Conservation (phyloP, 208 protist genomes). For the Leishmania major region DNA sequence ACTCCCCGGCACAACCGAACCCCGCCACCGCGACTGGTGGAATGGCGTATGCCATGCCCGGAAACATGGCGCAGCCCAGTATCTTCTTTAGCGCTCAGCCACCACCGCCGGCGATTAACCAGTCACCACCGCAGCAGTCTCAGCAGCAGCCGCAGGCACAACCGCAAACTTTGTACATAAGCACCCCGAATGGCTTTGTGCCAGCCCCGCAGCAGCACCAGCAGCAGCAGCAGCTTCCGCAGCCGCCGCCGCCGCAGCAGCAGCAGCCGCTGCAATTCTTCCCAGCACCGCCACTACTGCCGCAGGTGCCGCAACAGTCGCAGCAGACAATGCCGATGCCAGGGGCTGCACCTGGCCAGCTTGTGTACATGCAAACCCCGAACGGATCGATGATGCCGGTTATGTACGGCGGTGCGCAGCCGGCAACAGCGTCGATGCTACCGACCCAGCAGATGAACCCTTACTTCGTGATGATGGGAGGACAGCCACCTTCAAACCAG, state of each 20-base stretch:
- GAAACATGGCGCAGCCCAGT: not conserved
- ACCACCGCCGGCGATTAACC: not conserved
- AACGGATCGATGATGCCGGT: constrained; percentile 27
- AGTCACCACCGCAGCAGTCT: not conserved
- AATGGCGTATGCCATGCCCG: constrained; percentile 13
- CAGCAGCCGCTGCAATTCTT: not conserved
- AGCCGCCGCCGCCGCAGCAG: not conserved
- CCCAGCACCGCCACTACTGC: not conserved
- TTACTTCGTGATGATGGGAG: constrained; percentile 23
- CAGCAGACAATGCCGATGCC: not conserved
- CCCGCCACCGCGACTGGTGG: not conserved
- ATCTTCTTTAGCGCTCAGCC: not conserved
- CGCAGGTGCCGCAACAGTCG: not conserved
- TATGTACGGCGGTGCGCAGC: constrained; percentile 13
- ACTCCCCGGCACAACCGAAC: not conserved
- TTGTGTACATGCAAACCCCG: constrained; percentile 21
- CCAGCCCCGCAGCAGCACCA: not conserved
- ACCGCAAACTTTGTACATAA: constrained; percentile 2
- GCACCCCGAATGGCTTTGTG: constrained; percentile 1
- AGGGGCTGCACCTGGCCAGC: constrained; percentile 1
- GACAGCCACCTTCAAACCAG: not conserved
- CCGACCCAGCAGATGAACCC: constrained; percentile 8
- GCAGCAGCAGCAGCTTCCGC: not conserved
- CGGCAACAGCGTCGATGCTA: not conserved
- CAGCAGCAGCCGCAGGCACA: constrained; percentile 11